Base-by-base conservation (phyloP, 2,329 filamentous ascomycete genomes). In the Ceratocystis cacaofunesta region DNA sequence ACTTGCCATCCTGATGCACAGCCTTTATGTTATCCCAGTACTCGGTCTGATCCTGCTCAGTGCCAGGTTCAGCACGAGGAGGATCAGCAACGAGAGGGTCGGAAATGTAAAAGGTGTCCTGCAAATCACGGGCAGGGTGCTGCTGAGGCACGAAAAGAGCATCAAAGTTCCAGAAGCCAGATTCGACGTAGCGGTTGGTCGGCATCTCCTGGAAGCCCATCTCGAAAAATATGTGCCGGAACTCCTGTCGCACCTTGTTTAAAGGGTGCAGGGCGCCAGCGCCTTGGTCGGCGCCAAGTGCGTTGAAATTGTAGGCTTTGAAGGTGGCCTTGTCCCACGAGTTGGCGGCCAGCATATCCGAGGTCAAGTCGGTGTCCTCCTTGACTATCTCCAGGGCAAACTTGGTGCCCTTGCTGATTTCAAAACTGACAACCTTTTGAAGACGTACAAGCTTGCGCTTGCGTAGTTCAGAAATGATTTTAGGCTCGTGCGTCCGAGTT, bases 171-270 rank as follows among this genome's bases (percentile, higher is more conserved):
- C 94, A 99, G 85, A 97, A 96, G 60, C 92, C 92, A 12, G 92
- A 92, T 78, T 99, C 94, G 69, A 97, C 92, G 74, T 87, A 96
- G 75, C 89, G 85, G 77, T 88, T 88, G 62, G 92, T 96, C 15
- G 92, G 89, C 94, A 99, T 97, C 80, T 99, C 94, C 72, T 92
- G 87, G 79, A 97, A 99, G 64, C 92, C 94, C 86, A 96, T 95
- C 75, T 96, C 91, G 78, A 99, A 97, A 85, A 99, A 99, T 74
- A 99, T 96, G 73, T 94, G 89, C 67, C 94, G 83, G 82, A 99
- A 96, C 77, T 97, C 94, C 71, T 90, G 84, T 71, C 94, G 88
- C 71, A 97, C 92, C 80, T 97, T 97, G 78, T 91, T 96, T 70
- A 99, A 78, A 73, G 86, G 85, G 73, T 82, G 87, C 72, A 82